Evolutionary conservation across 2,329 filamentous ascomycete genomes (phyloP).

Genomic region (Calonectria hongkongensis): DNA sequence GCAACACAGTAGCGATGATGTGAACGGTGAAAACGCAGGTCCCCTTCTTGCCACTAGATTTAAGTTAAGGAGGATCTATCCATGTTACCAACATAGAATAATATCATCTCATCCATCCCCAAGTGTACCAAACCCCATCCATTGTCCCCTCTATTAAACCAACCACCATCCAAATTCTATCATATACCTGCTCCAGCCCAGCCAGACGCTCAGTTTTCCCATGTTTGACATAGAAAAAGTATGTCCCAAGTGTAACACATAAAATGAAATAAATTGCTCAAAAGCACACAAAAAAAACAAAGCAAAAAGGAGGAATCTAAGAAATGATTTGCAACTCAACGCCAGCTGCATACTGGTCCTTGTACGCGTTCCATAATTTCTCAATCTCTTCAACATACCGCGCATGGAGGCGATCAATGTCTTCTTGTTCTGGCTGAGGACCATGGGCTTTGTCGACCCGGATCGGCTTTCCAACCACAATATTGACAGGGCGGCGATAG

Average conservation of each 20-base stretch:
- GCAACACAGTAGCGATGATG: slow-evolving; percentile 10
- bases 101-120: not conserved
- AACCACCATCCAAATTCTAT: not conserved
- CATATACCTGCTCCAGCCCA: not conserved
- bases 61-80: not conserved
- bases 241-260: not conserved
- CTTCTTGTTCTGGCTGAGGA: slow-evolving; percentile 80
- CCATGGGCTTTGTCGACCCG: slow-evolving; percentile 75
- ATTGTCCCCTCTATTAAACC: not conserved
- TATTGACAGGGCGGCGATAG: slow-evolving; percentile 89
- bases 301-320: slow-evolving; percentile 55
- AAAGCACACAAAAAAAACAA: not conserved
- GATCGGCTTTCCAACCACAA: slow-evolving; percentile 91
- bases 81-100: not conserved
- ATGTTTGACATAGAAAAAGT: not conserved
- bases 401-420: slow-evolving; percentile 87
- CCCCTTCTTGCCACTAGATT: not conserved
- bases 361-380: slow-evolving; percentile 85
- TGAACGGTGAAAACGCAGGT: not conserved
- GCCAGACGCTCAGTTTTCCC: not conserved
- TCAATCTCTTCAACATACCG: slow-evolving; percentile 85
- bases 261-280: not conserved
- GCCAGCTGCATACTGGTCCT: slow-evolving; percentile 81
- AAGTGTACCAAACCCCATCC: not conserved
- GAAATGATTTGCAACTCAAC: slow-evolving; percentile 81